Base-by-base conservation (phyloP, 176 grass and related monocot genomes). In the Tillandsia fasciculata region DNA sequence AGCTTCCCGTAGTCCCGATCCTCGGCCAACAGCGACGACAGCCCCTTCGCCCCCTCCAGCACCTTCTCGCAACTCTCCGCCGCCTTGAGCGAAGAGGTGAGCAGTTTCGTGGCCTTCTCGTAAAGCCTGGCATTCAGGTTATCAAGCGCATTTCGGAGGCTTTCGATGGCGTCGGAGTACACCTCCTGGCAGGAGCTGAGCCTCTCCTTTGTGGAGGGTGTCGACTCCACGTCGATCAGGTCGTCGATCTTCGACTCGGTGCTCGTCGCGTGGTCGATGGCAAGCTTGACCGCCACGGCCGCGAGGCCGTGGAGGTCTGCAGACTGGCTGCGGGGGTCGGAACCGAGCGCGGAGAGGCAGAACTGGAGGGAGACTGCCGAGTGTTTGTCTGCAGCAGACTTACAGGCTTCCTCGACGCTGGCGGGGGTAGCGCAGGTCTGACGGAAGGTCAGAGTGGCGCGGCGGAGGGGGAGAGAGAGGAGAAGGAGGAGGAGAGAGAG, bases 41-140 rank as follows among this genome's bases (percentile, higher is more conserved):
- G 0, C n/a, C 12, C 33, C 0, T 78, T 71, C 63, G 74, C 66
- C 47, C 84, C 84, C 67, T 78, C 75, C 79, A 79, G 75, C 12
- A 70, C 84, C 49, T 79, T 75, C 84, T 86, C 79, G 79, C 84
- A 86, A 66, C 74, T 74, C 84, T 86, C 79, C 5, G 84, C 49
- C 9, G 84, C 79, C 66, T 66, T 75, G 0, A 82, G 59, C 48
- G 84, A 74, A 0, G 78, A 66, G 47, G 26, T 70, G 13, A 86
- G 80, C 75, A 78, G 84, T 66, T 78, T 61, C 1, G 67, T 51
- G 1, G 84, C 79, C 75, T 63, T 78, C 26, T 66, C 84, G 75
- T 86, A 86, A 18, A 79, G 14, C 75, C 26, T 75, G 2, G 75
- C 56, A 1, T 49, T 70, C 65, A 86, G 64, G 75, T 86, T 86